Evolutionary conservation across 164 flowering plant species (phyloP), one percentile per base, ranked within the genome.

Genomic region (Liquidambar formosana): DNA sequence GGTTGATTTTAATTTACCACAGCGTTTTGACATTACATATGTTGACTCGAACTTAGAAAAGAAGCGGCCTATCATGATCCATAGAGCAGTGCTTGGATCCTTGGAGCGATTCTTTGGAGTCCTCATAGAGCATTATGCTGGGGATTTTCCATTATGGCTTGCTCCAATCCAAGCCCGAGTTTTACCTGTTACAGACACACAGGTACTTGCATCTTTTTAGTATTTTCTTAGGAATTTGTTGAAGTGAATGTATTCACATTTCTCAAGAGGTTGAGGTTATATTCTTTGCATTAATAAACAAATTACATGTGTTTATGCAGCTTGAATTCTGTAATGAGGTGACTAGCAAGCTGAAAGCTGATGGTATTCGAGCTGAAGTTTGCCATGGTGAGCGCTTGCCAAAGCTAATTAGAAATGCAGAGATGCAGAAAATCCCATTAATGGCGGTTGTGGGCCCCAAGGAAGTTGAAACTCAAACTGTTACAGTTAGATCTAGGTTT

Each of bases 371-470:
- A 59, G 89, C 88, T 48, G 99, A 95, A 78, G 73, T 91, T 61
- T 89, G 93, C 82, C 89, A 86, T 57, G 97, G 99, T 0, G 97
- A 95, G 83, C 89, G 96, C 64, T 76, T 95, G 59, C 90, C 93
- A 2, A 95, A 92, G 76, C 97, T 95, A 57, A 91, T 95, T 61
- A 83, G 97, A 71, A 93, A 82, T 69, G 87, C 96, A 14, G 97
- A 91, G 83, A 95, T 83, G 82, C 97, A 86, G 79, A 95, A 84
- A 67, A 82, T 93, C 46, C 97, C 99, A 13, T 72, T 93, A 49
- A 91, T 93, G 99, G 99, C 94, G 18, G 97, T 93, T 65, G 89
- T 95, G 16, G 97, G 99, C 0, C 88, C 94, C n/a, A 93, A 93
- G 76, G 99, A 95, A 81, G 89, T 82, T 4, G 96, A 93, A 75